Evolutionary conservation across 2,329 filamentous ascomycete species (phyloP), one percentile per base, ranked within the genome.

Genomic region (Colletotrichum siamense): DNA sequence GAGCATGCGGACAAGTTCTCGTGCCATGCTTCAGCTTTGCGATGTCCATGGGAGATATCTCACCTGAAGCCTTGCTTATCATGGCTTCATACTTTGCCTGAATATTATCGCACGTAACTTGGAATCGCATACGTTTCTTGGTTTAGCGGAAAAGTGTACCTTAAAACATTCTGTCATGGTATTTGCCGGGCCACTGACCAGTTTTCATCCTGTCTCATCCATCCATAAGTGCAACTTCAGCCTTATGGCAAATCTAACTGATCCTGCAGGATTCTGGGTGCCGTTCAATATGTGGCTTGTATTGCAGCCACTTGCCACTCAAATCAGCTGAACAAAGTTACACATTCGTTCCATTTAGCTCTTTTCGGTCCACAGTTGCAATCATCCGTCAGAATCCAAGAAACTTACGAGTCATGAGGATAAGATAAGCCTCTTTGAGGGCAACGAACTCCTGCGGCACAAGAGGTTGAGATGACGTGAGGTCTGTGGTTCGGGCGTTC

Each of bases 1-100:
- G n/a, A 0, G n/a, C n/a, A 52, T 1, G 12, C 4, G 44, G n/a
- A 52, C n/a, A 13, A 18, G n/a, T 2, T 13, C n/a, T 18, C 1
- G 18, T 49, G 18, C 39, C 4, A 1, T 49, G 18, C 39, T 10
- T 22, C 39, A 22, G 39, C 39, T n/a, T 49, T 49, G 1, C 18
- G 2, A n/a, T 10, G 9, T 1, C 18, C 39, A 49, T n/a, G 9
- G 6, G 18, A 49, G 18, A 22, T 12, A 52, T 5, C 6, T 52
- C n/a, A 4, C 6, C 4, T 2, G 4, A 7, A 52, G 44, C n/a
- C 44, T 52, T 22, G 3, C 44, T 13, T 22, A 22, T 3, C 44
- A 52, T 12, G 6, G 1, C 16, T 52, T 52, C n/a, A 52, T 52
- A 2, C 10, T 22, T 13, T 24, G 9, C n/a, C 13, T 22, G n/a